Evolutionary conservation across 768 basidiomycete species (phyloP).

Genomic region (Podaxis rugospora): DNA sequence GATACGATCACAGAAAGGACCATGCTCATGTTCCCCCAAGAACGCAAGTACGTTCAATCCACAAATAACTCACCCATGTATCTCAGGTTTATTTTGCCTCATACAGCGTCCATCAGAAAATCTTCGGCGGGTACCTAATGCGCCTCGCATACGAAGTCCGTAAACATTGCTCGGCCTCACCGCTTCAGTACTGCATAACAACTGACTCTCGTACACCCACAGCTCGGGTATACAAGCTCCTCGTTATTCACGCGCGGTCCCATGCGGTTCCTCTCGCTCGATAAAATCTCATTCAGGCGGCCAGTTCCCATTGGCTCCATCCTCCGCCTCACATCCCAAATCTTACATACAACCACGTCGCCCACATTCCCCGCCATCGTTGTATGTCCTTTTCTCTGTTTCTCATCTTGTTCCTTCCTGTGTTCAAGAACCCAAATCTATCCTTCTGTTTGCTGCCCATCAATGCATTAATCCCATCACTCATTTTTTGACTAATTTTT

Average conservation of each 20-base stretch:
- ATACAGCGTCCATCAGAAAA: slow-evolving; percentile 70
- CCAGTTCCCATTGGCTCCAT: slow-evolving; percentile 86
- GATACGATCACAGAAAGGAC: slow-evolving; percentile 67
- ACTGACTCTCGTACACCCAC: not conserved
- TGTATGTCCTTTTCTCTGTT: slow-evolving; percentile 35
- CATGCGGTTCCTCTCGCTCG: slow-evolving; percentile 72
- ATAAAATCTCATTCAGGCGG: slow-evolving; percentile 72
- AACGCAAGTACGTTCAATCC: slow-evolving; percentile 59
- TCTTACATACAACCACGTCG: slow-evolving; percentile 57
- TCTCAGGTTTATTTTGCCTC: not conserved
- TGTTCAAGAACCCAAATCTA: not conserved
- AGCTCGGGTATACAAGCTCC: slow-evolving; percentile 74
- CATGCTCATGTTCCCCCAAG: slow-evolving; percentile 83
- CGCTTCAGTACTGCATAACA: not conserved
- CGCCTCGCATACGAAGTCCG: slow-evolving; percentile 67
- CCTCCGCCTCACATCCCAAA: slow-evolving; percentile 64
- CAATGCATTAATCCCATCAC: not conserved
- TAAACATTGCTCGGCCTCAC: not conserved
- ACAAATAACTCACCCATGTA: not conserved
- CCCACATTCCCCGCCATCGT: slow-evolving; percentile 49
- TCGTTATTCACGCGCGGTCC: slow-evolving; percentile 62
- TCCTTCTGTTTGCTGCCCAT: not conserved
- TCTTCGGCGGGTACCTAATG: slow-evolving; percentile 73
- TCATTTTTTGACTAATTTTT: not conserved
- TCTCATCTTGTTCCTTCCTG: not conserved